A percentile compares a stretch with the other conserved stretches of the same genome.
phyloP scores from a whole-genome alignment of 352 stramenopile species.

The Phytopythium sindhum region DNA sequence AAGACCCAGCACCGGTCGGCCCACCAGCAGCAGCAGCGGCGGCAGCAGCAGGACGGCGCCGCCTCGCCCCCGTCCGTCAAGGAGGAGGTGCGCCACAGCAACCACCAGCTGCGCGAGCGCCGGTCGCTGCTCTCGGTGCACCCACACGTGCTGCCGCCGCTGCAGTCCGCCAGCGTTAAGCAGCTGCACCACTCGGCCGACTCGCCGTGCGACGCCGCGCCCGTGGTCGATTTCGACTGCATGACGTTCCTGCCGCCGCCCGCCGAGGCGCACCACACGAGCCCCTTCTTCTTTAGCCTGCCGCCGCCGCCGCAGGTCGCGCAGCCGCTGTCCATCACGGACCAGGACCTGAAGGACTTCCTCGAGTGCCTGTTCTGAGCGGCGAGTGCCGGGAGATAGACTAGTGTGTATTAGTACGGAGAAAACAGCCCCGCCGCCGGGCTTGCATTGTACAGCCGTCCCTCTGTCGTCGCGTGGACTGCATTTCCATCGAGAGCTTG shows the following conservation, averaged over 20 bases:
- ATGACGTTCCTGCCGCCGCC: slow-evolving; percentile 33
- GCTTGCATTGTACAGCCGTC: slow-evolving; percentile 1
- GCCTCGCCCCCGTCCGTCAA: not conserved
- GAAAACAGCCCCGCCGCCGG: not conserved
- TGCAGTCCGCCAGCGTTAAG: slow-evolving; percentile 15
- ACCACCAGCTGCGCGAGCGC: not conserved
- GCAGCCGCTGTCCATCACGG: slow-evolving; percentile 20
- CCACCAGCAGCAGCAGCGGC: slow-evolving; percentile 12
- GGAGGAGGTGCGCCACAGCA: not conserved
- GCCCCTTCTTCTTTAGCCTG: slow-evolving; percentile 22
- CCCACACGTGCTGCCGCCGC: not conserved
- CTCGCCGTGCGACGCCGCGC: slow-evolving; percentile 30
- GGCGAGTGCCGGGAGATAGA: not conserved
- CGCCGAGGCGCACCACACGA: slow-evolving; percentile 20
- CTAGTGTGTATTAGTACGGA: not conserved
- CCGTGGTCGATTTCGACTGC: slow-evolving; percentile 33
- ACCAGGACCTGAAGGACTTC: slow-evolving; percentile 39
- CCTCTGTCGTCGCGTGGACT: too few relatives aligned
- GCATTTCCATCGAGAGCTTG: not conserved
- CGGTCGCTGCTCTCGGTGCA: not conserved
- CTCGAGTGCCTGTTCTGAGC: slow-evolving; percentile 42
- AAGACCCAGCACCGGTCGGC: slow-evolving; percentile 49
- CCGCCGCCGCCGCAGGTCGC: slow-evolving; percentile 7
- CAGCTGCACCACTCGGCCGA: slow-evolving; percentile 11
- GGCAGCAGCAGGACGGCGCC: slow-evolving; percentile 3